Conservation (phyloP, 192 early-diverging fungal genomes). For the Mortierella alpina region DNA sequence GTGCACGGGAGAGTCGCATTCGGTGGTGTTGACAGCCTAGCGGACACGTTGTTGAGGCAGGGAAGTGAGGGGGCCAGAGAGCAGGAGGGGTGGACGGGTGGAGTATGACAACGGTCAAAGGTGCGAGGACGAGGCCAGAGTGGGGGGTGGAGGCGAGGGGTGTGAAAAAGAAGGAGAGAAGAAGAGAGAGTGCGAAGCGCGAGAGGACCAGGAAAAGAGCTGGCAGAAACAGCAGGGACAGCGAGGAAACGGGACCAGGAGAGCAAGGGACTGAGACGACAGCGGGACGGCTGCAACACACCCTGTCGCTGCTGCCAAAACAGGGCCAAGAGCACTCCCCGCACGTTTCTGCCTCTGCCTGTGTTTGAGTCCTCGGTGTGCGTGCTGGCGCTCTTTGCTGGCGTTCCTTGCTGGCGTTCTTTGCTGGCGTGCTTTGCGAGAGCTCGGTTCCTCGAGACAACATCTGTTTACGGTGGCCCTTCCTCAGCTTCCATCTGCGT, state of each 20-base stretch:
- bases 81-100: not conserved
- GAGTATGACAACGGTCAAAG: not conserved
- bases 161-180: constrained; percentile 1
- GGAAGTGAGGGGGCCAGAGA: not conserved
- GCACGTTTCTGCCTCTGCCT: too few relatives aligned
- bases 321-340: too few relatives aligned
- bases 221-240: not conserved
- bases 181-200: not conserved
- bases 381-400: too few relatives aligned
- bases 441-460: too few relatives aligned
- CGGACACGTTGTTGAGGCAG: too few relatives aligned
- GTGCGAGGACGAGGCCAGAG: not conserved
- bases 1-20: too few relatives aligned
- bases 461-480: not conserved
- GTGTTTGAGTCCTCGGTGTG: too few relatives aligned
- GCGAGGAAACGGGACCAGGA: not conserved
- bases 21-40: too few relatives aligned
- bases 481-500: constrained; percentile 12
- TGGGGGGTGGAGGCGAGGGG: not conserved
- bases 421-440: too few relatives aligned
- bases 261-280: not conserved
- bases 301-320: too few relatives aligned
- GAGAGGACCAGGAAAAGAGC: not conserved
- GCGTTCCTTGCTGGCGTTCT: too few relatives aligned
- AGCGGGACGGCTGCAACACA: too few relatives aligned